Conservation (phyloP, 495 filamentous ascomycete genomes). For the Chaetomium fimeti region DNA sequence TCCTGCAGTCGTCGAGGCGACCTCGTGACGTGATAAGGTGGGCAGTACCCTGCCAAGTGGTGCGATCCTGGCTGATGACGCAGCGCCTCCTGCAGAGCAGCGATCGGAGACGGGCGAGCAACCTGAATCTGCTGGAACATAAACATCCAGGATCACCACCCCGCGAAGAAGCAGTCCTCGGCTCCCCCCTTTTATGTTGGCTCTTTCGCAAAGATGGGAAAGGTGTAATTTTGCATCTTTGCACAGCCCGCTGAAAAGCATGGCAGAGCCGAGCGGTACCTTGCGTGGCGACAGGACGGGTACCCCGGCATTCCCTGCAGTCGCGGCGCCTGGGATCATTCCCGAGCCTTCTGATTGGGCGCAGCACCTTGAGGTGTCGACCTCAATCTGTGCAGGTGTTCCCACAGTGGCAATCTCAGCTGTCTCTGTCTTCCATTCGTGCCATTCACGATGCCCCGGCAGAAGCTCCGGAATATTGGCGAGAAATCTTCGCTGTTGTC, state of each 20-base stretch:
- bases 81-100: slow-evolving; percentile 4
- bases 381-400: no score
- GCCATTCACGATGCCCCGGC: no score
- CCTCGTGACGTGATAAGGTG: not conserved
- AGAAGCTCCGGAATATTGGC: no score
- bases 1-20: not conserved
- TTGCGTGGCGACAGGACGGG: not conserved
- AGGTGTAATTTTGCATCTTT: not conserved
- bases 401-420: no score
- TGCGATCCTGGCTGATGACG: slow-evolving; percentile 5
- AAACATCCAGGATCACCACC: not conserved
- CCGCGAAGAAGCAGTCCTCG: not conserved
- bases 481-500: no score
- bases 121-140: no score
- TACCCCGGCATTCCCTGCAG: not conserved
- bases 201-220: not conserved
- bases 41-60: not conserved
- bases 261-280: not conserved
- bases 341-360: no score
- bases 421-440: no score
- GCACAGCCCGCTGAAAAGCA: not conserved
- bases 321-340: no score
- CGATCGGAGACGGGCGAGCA: not conserved
- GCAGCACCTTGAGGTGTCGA: no score
- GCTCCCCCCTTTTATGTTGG: not conserved